phyloP scores from a whole-genome alignment of 306 rosid species.

The Prosopis cineraria region DNA sequence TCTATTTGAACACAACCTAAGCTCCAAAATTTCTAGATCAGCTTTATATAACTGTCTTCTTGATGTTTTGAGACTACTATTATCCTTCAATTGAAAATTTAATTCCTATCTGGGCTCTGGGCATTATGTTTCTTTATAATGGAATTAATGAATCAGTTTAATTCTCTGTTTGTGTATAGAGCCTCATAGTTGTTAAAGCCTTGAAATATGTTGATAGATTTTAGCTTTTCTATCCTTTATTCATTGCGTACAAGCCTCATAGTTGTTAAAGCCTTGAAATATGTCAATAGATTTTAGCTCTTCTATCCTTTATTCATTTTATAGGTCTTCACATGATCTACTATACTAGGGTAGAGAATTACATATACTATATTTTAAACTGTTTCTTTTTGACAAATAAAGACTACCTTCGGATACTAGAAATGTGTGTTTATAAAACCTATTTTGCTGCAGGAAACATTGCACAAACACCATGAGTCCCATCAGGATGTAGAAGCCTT shows the following conservation, averaged over 20 bases:
- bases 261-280: neutral
- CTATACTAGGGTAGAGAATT: neutral
- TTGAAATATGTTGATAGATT: neutral
- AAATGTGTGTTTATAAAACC: conserved; percentile 4
- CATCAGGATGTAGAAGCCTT: conserved; percentile 42
- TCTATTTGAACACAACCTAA: neutral
- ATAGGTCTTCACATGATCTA: neutral
- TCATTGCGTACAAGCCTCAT: too few relatives aligned
- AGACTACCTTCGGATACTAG: too few relatives aligned
- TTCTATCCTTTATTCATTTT: neutral
- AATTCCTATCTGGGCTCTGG: neutral
- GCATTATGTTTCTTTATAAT: neutral
- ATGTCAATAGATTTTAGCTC: neutral
- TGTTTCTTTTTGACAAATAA: neutral
- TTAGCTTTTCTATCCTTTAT: neutral
- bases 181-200: neutral
- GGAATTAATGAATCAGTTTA: neutral
- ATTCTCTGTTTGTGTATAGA: neutral
- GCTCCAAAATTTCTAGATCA: neutral
- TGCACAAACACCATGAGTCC: conserved; percentile 60
- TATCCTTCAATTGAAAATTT: neutral
- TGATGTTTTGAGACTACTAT: neutral
- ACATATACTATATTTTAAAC: neutral
- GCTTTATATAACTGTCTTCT: neutral
- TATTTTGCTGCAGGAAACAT: conserved; percentile 67